Conservation (phyloP, 805 yeast genomes). For the Candida coquimbonensis region DNA sequence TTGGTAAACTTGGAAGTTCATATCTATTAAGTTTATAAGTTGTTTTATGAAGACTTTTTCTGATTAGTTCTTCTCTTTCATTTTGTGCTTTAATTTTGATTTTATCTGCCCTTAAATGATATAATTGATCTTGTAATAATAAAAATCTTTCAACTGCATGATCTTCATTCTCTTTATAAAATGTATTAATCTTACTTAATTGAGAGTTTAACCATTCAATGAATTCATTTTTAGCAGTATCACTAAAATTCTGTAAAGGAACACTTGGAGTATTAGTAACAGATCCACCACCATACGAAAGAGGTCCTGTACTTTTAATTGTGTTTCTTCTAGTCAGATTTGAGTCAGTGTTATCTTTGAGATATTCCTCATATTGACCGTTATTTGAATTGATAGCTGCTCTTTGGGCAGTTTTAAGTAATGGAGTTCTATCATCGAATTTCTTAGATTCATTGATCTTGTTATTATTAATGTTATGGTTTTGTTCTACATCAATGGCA, state of each 20-base stretch:
- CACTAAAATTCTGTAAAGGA: constrained; percentile 19
- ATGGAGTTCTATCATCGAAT: constrained; percentile 20
- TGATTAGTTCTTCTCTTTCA: constrained; percentile 9
- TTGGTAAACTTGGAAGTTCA: constrained; percentile 37
- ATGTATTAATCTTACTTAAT: constrained; percentile 49
- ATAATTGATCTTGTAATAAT: constrained; percentile 61
- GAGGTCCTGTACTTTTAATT: neutral
- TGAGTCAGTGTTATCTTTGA: neutral
- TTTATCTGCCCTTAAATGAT: constrained; percentile 52
- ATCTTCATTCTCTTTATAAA: constrained; percentile 54
- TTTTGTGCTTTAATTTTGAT: constrained; percentile 15
- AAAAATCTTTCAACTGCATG: constrained; percentile 54
- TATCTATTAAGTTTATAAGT: constrained; percentile 25
- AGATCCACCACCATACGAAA: constrained; percentile 16
- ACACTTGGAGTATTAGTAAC: constrained; percentile 1
- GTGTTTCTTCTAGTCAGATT: constrained; percentile 3
- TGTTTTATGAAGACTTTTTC: constrained; percentile 13
- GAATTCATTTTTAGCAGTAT: constrained; percentile 42
- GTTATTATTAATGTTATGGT: neutral
- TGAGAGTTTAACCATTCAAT: constrained; percentile 62
- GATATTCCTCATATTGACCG: neutral
- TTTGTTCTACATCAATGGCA: constrained; percentile 9
- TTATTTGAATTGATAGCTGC: neutral
- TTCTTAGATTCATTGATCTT: neutral
- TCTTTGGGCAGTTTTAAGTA: constrained; percentile 9